phyloP scores from a whole-genome alignment of 805 yeast genomes.

The Ogataea ramenticola region DNA sequence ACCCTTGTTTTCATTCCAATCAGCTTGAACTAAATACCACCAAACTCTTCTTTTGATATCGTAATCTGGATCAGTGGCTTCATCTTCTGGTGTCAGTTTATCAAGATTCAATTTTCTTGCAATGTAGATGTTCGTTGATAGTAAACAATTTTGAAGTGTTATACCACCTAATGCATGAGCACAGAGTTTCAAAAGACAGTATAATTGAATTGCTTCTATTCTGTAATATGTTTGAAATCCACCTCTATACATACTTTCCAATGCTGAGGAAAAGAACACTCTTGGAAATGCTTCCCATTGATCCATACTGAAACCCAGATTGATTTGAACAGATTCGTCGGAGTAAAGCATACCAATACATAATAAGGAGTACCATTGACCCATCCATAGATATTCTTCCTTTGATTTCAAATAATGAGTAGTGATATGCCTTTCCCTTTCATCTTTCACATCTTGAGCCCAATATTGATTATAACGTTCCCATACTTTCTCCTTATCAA shows the following conservation, averaged over 20 bases:
- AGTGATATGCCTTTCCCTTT: conserved; percentile 19
- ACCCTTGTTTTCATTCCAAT: conserved; percentile 26
- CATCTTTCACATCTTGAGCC: conserved; percentile 8
- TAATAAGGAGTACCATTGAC: conserved; percentile 24
- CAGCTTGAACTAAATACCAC: conserved; percentile 25
- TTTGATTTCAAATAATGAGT: conserved; percentile 16
- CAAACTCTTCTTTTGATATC: conserved; percentile 12
- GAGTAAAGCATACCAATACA: conserved; percentile 23
- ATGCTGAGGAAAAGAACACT: conserved; percentile 21
- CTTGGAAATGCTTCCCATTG: conserved; percentile 22
- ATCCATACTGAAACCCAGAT: conserved; percentile 15
- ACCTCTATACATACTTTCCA: conserved; percentile 27
- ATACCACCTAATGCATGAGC: conserved; percentile 24
- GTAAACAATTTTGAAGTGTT: conserved; percentile 19
- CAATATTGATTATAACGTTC: conserved; percentile 45
- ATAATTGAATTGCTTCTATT: conserved; percentile 19
- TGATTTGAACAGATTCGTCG: conserved; percentile 14
- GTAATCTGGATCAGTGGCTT: conserved; percentile 4
- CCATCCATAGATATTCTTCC: conserved; percentile 22
- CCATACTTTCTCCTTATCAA: conserved; percentile 57
- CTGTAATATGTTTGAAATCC: conserved; percentile 25
- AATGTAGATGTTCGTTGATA: conserved; percentile 8
- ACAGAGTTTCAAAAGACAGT: conserved; percentile 19
- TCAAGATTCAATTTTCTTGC: conserved; percentile 22
- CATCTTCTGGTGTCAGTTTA: conserved; percentile 2